Conservation (phyloP, 2,329 filamentous ascomycete genomes). For the Balansia obtecta region DNA sequence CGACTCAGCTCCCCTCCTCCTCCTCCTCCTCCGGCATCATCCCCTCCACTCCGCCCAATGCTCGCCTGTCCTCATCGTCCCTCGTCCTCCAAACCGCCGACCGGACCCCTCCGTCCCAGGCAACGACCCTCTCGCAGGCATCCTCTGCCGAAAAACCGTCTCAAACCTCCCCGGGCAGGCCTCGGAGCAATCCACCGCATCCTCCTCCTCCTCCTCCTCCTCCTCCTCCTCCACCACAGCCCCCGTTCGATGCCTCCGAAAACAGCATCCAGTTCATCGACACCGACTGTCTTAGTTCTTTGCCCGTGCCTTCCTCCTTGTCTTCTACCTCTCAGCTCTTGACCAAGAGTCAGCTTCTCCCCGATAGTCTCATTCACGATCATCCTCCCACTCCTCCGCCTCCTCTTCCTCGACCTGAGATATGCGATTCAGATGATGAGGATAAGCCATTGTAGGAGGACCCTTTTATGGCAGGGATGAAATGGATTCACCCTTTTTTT, state of each 20-base stretch:
- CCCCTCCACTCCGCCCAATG: conserved; percentile 21
- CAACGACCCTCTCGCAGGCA: conserved; percentile 24
- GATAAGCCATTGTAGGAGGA: conserved; percentile 10
- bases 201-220: conserved; percentile 7
- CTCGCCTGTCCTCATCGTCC: background rate
- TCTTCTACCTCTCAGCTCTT: conserved; percentile 32
- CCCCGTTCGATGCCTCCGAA: conserved; percentile 10
- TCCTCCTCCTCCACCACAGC: conserved; percentile 7
- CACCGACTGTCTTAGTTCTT: conserved; percentile 9
- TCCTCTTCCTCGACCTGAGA: conserved; percentile 17
- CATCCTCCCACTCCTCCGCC: conserved; percentile 11
- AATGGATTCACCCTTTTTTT: no score
- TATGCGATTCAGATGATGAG: conserved; percentile 26
- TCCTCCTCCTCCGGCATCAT: no score
- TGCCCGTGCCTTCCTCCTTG: conserved; percentile 8
- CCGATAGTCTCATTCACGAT: conserved; percentile 31
- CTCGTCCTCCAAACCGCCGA: conserved; percentile 5
- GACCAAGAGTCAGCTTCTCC: conserved; percentile 40
- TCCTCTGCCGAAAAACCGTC: conserved; percentile 19
- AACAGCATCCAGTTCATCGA: conserved; percentile 18
- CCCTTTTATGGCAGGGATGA: no score
- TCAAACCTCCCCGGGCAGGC: background rate
- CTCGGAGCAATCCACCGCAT: background rate
- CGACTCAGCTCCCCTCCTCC: conserved; percentile 21
- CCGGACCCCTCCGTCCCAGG: conserved; percentile 19